A percentile compares a stretch with the other conserved stretches of the same genome.
phyloP scores from a whole-genome alignment of 2,329 filamentous ascomycete genomes.

The Diaporthe australafricana region DNA sequence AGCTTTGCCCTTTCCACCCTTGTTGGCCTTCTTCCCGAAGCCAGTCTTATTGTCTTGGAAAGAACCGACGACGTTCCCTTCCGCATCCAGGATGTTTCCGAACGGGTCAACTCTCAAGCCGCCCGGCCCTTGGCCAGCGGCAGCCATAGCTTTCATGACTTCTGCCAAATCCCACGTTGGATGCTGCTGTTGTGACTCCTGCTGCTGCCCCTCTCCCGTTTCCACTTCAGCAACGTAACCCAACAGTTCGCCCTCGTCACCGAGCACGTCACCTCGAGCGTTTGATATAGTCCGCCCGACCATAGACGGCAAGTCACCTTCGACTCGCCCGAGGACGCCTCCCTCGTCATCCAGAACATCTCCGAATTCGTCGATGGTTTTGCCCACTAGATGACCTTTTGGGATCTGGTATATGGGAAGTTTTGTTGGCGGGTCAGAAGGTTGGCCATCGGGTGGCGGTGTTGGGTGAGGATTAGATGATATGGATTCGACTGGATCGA shows the following conservation, averaged over 20 bases:
- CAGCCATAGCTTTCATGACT: conserved; percentile 43
- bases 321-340: conserved; percentile 62
- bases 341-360: conserved; percentile 63
- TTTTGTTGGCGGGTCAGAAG: conserved; percentile 38
- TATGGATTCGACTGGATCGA: conserved; percentile 50
- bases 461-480: conserved; percentile 36
- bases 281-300: conserved; percentile 60
- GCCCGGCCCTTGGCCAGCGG: conserved; percentile 42
- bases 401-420: conserved; percentile 44
- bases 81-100: conserved; percentile 59
- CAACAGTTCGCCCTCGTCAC: conserved; percentile 55
- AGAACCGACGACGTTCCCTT: conserved; percentile 58
- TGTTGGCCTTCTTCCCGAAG: conserved; percentile 38
- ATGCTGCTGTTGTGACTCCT: conserved; percentile 42
- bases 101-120: conserved; percentile 56
- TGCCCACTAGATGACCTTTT: conserved; percentile 55
- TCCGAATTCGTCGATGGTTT: conserved; percentile 64
- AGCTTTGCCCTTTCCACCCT: conserved; percentile 35
- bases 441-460: conserved; percentile 11
- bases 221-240: conserved; percentile 59
- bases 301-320: conserved; percentile 67
- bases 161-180: conserved; percentile 48
- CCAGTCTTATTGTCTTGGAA: conserved; percentile 57
- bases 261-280: conserved; percentile 58
- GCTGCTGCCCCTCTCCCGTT: conserved; percentile 38